Conservation (phyloP, 805 yeast species). For the Maudiozyma pseudohumilis region DNA sequence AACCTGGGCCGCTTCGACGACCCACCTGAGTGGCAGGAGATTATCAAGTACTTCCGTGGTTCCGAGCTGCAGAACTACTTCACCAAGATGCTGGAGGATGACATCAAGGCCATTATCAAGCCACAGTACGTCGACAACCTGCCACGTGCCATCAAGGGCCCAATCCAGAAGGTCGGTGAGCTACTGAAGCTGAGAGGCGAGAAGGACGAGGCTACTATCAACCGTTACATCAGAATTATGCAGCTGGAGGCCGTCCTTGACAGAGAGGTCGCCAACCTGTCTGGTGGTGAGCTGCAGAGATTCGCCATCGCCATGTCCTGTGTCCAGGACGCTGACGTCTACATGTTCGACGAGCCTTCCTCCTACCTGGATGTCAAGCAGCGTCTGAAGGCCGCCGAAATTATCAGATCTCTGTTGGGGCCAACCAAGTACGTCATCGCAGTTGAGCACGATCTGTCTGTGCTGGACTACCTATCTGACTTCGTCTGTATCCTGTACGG, state of each 20-base stretch:
- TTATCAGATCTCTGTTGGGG: slow-evolving; percentile 74
- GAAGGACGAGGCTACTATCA: slow-evolving; percentile 51
- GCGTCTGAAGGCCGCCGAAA: slow-evolving; percentile 93
- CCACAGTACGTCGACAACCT: slow-evolving; percentile 98
- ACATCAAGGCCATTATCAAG: slow-evolving; percentile 92
- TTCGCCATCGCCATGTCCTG: slow-evolving; percentile 97
- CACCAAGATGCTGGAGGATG: slow-evolving; percentile 86
- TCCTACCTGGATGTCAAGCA: slow-evolving; percentile 97
- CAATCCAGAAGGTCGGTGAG: slow-evolving; percentile 76
- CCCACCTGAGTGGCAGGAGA: slow-evolving; percentile 97
- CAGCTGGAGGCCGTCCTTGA: slow-evolving; percentile 68
- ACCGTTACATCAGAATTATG: slow-evolving; percentile 54
- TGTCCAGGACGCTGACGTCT: slow-evolving; percentile 88
- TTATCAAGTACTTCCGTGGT: slow-evolving; percentile 86
- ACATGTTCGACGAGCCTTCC: slow-evolving; percentile 99
- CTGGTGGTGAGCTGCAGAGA: slow-evolving; percentile 98
- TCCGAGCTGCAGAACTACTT: slow-evolving; percentile 94
- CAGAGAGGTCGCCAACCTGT: slow-evolving; percentile 81
- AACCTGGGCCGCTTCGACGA: slow-evolving; percentile 88
- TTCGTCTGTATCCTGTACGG: slow-evolving; percentile 95
- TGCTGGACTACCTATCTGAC: slow-evolving; percentile 92
- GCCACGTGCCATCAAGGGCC: slow-evolving; percentile 92
- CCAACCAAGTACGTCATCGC: slow-evolving; percentile 82
- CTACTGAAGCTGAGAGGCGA: slow-evolving; percentile 69
- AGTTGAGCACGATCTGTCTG: slow-evolving; percentile 98